Conservation (phyloP, 2,329 filamentous ascomycete genomes). For the Berkeleyomyces rouxiae region DNA sequence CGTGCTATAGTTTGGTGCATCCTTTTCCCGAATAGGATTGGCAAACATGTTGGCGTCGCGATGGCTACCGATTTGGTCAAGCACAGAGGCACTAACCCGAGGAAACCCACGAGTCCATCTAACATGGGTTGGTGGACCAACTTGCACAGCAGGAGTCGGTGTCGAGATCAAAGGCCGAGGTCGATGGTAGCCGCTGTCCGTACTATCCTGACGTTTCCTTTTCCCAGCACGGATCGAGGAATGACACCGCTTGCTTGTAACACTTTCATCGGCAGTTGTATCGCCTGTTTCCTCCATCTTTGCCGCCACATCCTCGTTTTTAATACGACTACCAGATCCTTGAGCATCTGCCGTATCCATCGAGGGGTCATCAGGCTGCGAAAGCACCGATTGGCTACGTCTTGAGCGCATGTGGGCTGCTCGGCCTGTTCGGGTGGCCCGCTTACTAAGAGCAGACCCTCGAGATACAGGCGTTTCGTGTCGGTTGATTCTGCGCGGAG, state of each 20-base stretch:
- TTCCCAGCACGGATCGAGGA: constrained; percentile 23
- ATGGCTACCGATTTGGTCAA: constrained; percentile 63
- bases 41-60: constrained; percentile 68
- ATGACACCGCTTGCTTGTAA: constrained; percentile 24
- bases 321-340: constrained; percentile 26
- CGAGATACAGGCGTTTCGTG: constrained; percentile 13
- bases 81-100: constrained; percentile 52
- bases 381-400: constrained; percentile 30
- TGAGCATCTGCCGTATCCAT: constrained; percentile 25
- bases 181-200: constrained; percentile 25
- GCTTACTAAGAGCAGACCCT: constrained; percentile 1
- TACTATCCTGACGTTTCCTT: constrained; percentile 38
- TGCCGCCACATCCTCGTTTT: constrained; percentile 43
- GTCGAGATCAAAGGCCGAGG: constrained; percentile 18
- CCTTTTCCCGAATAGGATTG: constrained; percentile 54
- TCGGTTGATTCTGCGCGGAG: constrained; percentile 6
- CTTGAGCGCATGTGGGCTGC: constrained; percentile 18
- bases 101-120: constrained; percentile 61
- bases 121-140: constrained; percentile 44
- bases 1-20: constrained; percentile 59
- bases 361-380: constrained; percentile 31
- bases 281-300: constrained; percentile 38
- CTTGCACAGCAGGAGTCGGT: constrained; percentile 21
- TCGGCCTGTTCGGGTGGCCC: constrained; percentile 5
- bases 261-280: constrained; percentile 38